Conservation (phyloP, 225 moss, liverwort and hornwort genomes). For the Pseudoscleropodium purum region DNA sequence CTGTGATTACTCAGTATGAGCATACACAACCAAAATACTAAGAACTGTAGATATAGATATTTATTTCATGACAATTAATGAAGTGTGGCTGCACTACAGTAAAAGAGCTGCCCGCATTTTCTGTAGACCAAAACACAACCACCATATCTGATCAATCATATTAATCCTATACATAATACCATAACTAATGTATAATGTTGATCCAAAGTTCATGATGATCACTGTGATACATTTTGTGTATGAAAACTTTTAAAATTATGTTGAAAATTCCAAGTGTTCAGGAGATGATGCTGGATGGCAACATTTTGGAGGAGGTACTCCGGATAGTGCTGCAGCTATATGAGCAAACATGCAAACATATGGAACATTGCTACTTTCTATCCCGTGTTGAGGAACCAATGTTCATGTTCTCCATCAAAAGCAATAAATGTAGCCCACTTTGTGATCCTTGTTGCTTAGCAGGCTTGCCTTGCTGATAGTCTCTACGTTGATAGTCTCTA, state of each 20-base stretch:
- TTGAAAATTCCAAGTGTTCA: background rate
- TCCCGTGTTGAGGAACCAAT: background rate
- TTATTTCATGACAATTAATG: too few relatives aligned
- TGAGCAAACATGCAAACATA: background rate
- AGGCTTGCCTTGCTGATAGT: background rate
- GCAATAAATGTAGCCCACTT: background rate
- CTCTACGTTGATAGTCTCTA: background rate
- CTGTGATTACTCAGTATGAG: background rate
- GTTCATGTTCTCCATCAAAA: background rate
- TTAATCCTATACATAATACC: background rate
- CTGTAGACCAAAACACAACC: background rate
- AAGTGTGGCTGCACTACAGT: rapidly evolving
- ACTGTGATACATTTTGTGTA: background rate
- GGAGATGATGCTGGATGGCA: background rate
- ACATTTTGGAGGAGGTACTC: too few relatives aligned
- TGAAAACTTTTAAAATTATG: background rate
- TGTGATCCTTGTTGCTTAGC: background rate
- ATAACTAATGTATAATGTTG: background rate
- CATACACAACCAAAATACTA: background rate
- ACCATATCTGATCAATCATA: background rate
- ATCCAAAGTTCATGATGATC: background rate
- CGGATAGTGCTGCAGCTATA: background rate
- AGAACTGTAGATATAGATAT: background rate
- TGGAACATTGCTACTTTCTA: background rate
- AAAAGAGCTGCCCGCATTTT: background rate